Percentiles rank a stretch among this genome's conserved stretches.
Evolutionary conservation across 495 filamentous ascomycete genomes (phyloP).

Genomic region (Xylaria longipes): DNA sequence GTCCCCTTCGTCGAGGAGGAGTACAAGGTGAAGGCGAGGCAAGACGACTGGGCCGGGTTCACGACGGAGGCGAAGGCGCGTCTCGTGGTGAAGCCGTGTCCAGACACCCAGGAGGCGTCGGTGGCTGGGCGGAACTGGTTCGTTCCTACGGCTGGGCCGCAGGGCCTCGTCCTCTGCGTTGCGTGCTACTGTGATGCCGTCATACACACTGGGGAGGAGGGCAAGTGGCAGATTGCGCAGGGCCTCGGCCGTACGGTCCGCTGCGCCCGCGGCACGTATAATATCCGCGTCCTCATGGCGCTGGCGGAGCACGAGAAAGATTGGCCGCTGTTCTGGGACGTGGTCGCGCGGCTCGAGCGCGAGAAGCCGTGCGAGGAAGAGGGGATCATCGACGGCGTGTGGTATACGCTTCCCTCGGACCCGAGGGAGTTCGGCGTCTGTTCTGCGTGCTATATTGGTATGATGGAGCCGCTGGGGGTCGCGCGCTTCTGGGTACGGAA

Average conservation of each 20-base stretch:
- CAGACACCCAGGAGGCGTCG: slow-evolving; percentile 15
- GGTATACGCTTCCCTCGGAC: slow-evolving; percentile 42
- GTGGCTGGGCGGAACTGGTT: slow-evolving; percentile 42
- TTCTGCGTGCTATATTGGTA: slow-evolving; percentile 41
- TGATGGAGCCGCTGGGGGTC: slow-evolving; percentile 38
- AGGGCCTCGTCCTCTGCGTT: slow-evolving; percentile 41
- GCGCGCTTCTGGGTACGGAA: slow-evolving; percentile 35
- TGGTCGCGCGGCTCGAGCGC: slow-evolving; percentile 28
- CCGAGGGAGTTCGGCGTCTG: slow-evolving; percentile 44
- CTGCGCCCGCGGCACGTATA: slow-evolving; percentile 39
- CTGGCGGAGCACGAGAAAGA: slow-evolving; percentile 38
- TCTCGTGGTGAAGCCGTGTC: slow-evolving; percentile 35
- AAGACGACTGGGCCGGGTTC: slow-evolving; percentile 43
- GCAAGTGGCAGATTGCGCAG: slow-evolving; percentile 30
- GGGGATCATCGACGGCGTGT: slow-evolving; percentile 43
- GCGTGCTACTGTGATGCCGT: slow-evolving; percentile 47
- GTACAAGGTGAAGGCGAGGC: slow-evolving; percentile 33
- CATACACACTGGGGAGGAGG: slow-evolving; percentile 40
- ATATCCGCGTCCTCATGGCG: slow-evolving; percentile 38
- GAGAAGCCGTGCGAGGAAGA: slow-evolving; percentile 40
- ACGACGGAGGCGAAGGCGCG: slow-evolving; percentile 29
- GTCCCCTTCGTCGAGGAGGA: slow-evolving; percentile 40
- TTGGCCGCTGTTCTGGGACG: slow-evolving; percentile 39
- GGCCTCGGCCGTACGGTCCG: slow-evolving; percentile 23
- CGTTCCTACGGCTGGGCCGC: slow-evolving; percentile 38